phyloP scores from a whole-genome alignment of 2,329 filamentous ascomycete species.

The Epichloe typhina region DNA sequence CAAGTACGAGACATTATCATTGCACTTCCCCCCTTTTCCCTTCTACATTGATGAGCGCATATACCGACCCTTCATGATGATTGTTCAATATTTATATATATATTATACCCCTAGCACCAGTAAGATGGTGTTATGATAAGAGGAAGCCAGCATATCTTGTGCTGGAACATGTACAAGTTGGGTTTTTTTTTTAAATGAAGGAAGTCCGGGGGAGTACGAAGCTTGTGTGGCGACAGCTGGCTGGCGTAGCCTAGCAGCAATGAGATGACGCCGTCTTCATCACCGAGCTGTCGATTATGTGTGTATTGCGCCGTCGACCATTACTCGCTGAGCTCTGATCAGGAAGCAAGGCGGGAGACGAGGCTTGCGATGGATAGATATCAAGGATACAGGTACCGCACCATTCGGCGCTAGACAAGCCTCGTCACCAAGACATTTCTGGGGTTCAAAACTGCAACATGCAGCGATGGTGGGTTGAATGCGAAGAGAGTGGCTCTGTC shows the following conservation, averaged over 20 bases:
- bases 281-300: neutral
- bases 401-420: neutral
- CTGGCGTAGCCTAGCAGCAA: neutral
- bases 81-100: slow-evolving; percentile 2
- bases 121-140: slow-evolving; percentile 8
- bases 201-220: too few species aligned
- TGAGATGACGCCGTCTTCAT: neutral
- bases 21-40: neutral
- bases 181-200: slow-evolving; percentile 6
- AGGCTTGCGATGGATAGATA: neutral
- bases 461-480: neutral
- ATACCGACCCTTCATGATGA: neutral
- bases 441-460: neutral
- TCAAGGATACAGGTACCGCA: neutral
- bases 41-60: neutral
- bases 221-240: neutral
- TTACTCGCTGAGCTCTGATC: neutral
- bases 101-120: slow-evolving; percentile 1
- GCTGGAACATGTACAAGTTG: slow-evolving; percentile 13
- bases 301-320: neutral
- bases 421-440: neutral
- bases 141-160: slow-evolving; percentile 10
- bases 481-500: slow-evolving; percentile 3
- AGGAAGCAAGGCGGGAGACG: neutral
- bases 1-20: neutral